Conservation (phyloP, 768 basidiomycete species). For the Auriscalpium microsporum region DNA sequence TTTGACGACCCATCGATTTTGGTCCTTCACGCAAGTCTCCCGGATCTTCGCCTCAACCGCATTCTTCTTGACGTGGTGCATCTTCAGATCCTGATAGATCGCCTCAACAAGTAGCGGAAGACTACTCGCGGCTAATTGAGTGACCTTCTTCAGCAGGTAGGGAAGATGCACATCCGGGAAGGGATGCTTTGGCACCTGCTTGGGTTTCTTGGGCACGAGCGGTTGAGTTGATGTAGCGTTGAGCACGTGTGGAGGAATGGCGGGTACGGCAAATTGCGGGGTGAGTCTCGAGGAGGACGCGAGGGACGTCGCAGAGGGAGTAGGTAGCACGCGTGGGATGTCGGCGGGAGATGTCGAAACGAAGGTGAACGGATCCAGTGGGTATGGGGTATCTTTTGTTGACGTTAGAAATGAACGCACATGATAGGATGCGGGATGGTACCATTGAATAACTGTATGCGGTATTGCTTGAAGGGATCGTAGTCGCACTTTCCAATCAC, state of each 20-base stretch:
- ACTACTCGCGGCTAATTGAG: constrained; percentile 49
- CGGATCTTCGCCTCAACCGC: constrained; percentile 74
- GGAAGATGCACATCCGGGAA: constrained; percentile 66
- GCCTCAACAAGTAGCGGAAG: constrained; percentile 63
- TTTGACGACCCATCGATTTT: constrained; percentile 69
- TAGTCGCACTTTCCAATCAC: constrained; percentile 57
- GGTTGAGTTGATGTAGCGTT: constrained; percentile 4
- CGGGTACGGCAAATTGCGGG: constrained; percentile 36
- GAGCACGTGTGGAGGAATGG: constrained; percentile 20
- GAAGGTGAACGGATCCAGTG: constrained; percentile 74
- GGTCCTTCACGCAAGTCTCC: constrained; percentile 66
- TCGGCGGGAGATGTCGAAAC: constrained; percentile 40
- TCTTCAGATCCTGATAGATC: constrained; percentile 59
- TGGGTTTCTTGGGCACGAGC: constrained; percentile 20
- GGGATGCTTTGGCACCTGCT: constrained; percentile 36
- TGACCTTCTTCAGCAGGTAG: constrained; percentile 55
- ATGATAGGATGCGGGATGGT: constrained; percentile 16
- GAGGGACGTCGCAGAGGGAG: too few relatives aligned
- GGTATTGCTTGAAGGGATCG: constrained; percentile 64
- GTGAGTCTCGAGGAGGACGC: constrained; percentile 12
- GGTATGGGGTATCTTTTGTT: constrained; percentile 54
- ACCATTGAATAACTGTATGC: constrained; percentile 84
- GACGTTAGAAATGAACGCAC: not conserved
- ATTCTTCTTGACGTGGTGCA: constrained; percentile 74
- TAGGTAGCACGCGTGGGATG: constrained; percentile 14